These are phyloP conservation scores for Allomyces macrogynus DNA, from an alignment of 192 early-diverging fungal species.

Conservation along the genomic window DNA sequence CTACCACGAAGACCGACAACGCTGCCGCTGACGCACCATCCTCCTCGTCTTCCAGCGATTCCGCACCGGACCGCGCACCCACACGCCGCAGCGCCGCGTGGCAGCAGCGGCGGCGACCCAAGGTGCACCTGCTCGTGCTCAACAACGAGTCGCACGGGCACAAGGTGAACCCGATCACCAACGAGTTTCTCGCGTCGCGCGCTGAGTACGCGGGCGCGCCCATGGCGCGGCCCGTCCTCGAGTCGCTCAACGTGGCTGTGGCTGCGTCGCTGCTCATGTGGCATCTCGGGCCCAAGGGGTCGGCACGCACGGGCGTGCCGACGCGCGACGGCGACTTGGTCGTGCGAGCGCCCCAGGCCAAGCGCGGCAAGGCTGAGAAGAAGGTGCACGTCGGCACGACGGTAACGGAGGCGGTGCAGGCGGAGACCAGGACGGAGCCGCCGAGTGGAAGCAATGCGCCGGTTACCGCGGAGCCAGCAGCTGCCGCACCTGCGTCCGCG, in stretches of 20 bases:
- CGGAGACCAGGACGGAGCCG: too few species aligned
- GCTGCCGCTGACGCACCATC: not conserved
- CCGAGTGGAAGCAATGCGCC: too few species aligned
- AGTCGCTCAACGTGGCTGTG: not conserved
- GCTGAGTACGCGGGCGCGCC: not conserved
- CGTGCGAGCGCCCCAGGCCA: too few species aligned
- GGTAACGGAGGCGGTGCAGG: too few species aligned
- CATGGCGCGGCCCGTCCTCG: not conserved
- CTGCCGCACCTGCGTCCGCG: too few species aligned
- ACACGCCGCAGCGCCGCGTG: not conserved
- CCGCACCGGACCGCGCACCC: too few species aligned
- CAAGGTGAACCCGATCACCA: not conserved
- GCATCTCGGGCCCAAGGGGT: not conserved
- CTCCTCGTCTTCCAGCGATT: not conserved
- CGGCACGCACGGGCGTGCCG: too few species aligned
- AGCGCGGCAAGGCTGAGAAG: too few species aligned
- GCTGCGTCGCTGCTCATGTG: not conserved
- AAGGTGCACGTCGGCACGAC: too few species aligned
- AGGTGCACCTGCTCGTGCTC: not conserved
- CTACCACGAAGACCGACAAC: too few species aligned
- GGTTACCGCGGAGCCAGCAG: too few species aligned
- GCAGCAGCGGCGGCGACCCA: not conserved
- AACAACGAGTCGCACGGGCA: not conserved
- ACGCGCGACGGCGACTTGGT: too few species aligned
- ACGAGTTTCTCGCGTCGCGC: not conserved